Base-by-base conservation (phyloP, 306 rosid species). In the Herpetospermum pedunculosum region DNA sequence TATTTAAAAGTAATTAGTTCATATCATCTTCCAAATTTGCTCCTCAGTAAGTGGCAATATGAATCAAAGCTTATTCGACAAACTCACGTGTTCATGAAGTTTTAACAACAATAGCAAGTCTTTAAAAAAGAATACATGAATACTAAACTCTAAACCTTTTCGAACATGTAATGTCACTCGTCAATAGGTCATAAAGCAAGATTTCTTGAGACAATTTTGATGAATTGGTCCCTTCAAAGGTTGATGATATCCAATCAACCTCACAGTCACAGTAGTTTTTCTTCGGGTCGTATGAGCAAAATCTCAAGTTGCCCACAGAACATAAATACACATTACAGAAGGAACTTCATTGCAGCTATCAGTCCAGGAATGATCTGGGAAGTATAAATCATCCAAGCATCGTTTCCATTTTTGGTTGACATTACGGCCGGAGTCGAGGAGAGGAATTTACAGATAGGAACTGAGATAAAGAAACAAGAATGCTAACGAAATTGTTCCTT, bases 401-500 rank as follows among this genome's bases (percentile, higher is more conserved):
- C 48, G 15, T 69, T 44, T 47, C 26, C 12, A 21, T 3, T 53
- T 25, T 72, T 3, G 49, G 59, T 74, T 57, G 54, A 53, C 35
- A 67, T 68, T 75, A 78, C 78, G 40, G 74, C 81, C 32, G 41
- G 30, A 35, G 30, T 49, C 3, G n/a, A 76, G 78, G 46, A 26
- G 75, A 58, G 38, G 75, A 76, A 73, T 44, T 78, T 75, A 50
- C 71, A 81, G 67, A 77, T 34, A 82, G 69, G 68, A 78, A 41
- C 75, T 59, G 54, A 68, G 58, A 70, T 74, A 21, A 68, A 41
- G 25, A 26, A 69, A 69, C 52, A 73, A 8, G 62, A 75, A 75
- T 70, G 62, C 83, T 80, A 81, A 74, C 80, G 74, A 68, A 58
- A 78, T 60, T 60, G 83, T 81, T 74, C 87, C 29, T 32, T 49